Conservation (phyloP, 805 yeast species). For the Danielozyma ontarioensis region DNA sequence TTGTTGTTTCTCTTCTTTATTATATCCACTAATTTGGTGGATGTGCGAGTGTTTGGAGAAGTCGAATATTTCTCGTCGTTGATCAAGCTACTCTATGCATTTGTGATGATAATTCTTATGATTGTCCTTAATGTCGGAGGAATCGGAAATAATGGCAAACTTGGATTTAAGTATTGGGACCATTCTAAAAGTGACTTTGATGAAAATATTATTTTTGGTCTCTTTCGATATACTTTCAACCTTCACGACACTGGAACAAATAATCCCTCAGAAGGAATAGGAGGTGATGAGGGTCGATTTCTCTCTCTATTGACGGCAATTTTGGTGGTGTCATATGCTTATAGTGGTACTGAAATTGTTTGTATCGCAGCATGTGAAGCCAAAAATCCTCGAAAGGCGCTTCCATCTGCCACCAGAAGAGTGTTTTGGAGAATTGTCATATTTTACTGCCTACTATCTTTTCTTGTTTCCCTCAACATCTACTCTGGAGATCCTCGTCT, state of each 20-base stretch:
- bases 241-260: constrained; percentile 51
- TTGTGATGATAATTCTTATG: constrained; percentile 57
- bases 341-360: constrained; percentile 78
- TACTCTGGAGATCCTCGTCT: constrained; percentile 77
- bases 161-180: constrained; percentile 76
- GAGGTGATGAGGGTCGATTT: constrained; percentile 57
- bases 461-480: constrained; percentile 65
- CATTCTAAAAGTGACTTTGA: constrained; percentile 43
- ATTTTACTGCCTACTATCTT: constrained; percentile 61
- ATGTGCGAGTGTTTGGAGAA: constrained; percentile 72
- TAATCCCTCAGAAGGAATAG: constrained; percentile 51
- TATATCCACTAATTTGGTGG: constrained; percentile 51
- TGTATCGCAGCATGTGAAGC: constrained; percentile 84
- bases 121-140: constrained; percentile 60
- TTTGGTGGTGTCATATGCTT: constrained; percentile 66
- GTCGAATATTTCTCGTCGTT: constrained; percentile 61
- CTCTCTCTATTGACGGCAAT: constrained; percentile 57
- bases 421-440: constrained; percentile 68
- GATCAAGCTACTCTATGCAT: constrained; percentile 48
- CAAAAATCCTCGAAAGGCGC: constrained; percentile 69
- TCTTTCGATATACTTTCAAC: constrained; percentile 70
- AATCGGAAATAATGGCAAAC: constrained; percentile 28
- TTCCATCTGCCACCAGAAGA: constrained; percentile 71
- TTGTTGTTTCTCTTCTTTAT: constrained; percentile 49
- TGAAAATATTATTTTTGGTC: constrained; percentile 53